Evolutionary conservation across 1,139 yeast genomes (phyloP), one percentile per base, ranked within the genome.

Genomic region (Sugiyamaella grinbergsii): DNA sequence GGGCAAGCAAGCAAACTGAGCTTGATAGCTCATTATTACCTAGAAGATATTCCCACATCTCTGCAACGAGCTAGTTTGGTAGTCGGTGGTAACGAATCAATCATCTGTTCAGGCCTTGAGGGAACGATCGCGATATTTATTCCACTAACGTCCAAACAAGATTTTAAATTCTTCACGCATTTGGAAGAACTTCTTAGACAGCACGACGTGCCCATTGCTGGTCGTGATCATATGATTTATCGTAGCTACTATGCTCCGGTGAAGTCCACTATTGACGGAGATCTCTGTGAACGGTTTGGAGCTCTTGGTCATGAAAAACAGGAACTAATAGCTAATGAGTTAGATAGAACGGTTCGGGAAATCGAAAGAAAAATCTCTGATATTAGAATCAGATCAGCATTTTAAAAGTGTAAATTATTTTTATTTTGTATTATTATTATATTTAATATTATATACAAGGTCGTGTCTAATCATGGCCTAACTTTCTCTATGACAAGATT

Each of bases 241-340:
- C 72, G 97, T 48, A 78, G 97, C 47, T 85, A 84, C 63, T 89
- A 88, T 62, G 82, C 81, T 18, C 96, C 97, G 0, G 80, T 78
- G 5, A 83, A 82, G 58, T 78, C 81, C 50, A 82, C 87, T 1
- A 76, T 93, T 41, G 98, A 93, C 67, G 98, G 98, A 8, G 98
- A 93, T 65, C 71, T 88, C 24, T 73, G 93, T 48, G 97, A 89
- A 61, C 66, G 68, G 46, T 86, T 72, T 62, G 66, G 67, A 33
- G 61, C 61, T 6, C 65, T 85, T 32, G 63, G 68, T 1, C 63
- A 63, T 0, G 68, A 71, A 0, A 60, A 66, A 8, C 79, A 83
- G 61, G 67, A 75, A 29, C 64, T 62, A 32, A 74, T 87, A 41
- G 81, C 87, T 0, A 68, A 70, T 4, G 75, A 72, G 50, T 64